Evolutionary conservation across 495 filamentous ascomycete genomes (phyloP), one percentile per base, ranked within the genome.

Genomic region (Penicillium egyptiacum): DNA sequence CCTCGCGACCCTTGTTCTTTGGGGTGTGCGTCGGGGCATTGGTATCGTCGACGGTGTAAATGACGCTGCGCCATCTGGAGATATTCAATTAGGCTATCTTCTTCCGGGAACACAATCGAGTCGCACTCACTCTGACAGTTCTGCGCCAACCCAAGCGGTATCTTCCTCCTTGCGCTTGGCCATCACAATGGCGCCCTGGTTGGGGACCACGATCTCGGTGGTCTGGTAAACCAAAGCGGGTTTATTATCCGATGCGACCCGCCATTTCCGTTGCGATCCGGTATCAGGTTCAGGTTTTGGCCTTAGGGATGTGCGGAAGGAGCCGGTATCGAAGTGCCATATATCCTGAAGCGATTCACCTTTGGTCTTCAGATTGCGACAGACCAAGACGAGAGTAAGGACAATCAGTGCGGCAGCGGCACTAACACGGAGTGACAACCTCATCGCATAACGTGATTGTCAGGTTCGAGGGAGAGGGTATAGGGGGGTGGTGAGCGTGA

Each of bases 21-120:
- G 71, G 73, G 5, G 76, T 78, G 60, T 75, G 75, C 26, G 63
- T 59, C 12, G 70, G 51, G 14, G 64, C 72, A 48, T 56, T 60
- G 55, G 60, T 50, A 54, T 78, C 74, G 63, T 80, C 73, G 53
- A 79, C 75, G 33, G 73, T 78, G 63, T 80, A 80, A 52, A 78
- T 70, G 35, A 68, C 63, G 57, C 70, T 73, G 56, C 72, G 72
- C 75, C 75, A 78, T 57, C 75, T 78, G 57, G 3, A 31, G 40
- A 39, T 23, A 41, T 39, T 57, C 46, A 57, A 31, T 51, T 45
- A 25, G 37, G 20, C 35, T 50, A n/a, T 26, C 20, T 42, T n/a
- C 6, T 17, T 7, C 11, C 11, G 28, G 23, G 10, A 30, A 51
- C 20, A 28, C 20, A 40, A 22, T 37, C 2, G 10, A 26, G 22